Conservation (phyloP, 306 rosid species). For the Medicago lupulina region DNA sequence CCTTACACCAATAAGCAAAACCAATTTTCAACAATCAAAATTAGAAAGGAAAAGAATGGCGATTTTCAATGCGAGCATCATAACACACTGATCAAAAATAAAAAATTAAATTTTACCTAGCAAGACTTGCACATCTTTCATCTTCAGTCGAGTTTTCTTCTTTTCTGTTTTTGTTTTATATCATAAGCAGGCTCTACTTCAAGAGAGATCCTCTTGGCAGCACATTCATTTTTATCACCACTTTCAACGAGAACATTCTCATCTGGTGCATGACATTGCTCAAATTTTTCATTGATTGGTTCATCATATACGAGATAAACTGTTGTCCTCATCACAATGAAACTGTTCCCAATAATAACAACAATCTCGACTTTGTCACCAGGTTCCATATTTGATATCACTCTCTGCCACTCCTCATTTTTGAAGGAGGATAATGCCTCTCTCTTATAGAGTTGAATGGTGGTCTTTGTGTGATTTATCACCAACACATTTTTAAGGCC, state of each 20-base stretch:
- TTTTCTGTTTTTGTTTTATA: background rate
- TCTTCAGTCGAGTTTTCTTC: background rate
- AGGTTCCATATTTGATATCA: background rate
- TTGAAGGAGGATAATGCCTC: background rate
- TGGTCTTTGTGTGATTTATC: background rate
- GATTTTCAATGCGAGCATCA: too few species aligned
- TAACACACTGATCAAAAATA: too few species aligned
- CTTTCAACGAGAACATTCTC: background rate
- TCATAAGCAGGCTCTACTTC: background rate
- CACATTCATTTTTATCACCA: background rate
- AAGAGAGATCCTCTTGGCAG: background rate
- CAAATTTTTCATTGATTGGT: background rate
- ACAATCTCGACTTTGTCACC: background rate
- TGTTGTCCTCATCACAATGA: background rate
- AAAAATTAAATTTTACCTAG: background rate
- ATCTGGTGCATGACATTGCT: background rate
- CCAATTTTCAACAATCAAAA: too few species aligned
- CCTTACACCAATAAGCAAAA: too few species aligned
- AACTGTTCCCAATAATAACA: background rate
- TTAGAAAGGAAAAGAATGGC: too few species aligned
- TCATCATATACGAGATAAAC: constrained; percentile 26
- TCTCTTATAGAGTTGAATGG: background rate
- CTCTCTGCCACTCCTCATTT: background rate
- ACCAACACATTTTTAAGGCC: constrained; percentile 4
- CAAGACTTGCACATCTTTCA: background rate